Evolutionary conservation across 2,329 filamentous ascomycete species (phyloP).

Genomic region (Xylaria arbuscula): DNA sequence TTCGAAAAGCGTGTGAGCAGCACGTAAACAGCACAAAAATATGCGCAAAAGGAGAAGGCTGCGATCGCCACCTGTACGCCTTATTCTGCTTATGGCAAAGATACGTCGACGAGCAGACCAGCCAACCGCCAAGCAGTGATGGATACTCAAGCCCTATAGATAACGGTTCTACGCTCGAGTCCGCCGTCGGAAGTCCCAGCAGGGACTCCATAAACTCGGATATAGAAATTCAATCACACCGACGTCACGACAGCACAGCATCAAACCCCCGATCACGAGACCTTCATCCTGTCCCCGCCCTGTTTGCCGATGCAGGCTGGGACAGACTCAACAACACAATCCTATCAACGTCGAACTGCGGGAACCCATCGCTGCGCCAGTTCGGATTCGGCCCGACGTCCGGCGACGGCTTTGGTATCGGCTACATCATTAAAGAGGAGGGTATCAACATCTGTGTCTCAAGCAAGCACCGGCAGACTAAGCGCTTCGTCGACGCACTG

Average conservation of each 20-base stretch:
- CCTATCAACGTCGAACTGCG: slow-evolving; percentile 97
- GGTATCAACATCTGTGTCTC: slow-evolving; percentile 90
- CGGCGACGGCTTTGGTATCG: slow-evolving; percentile 94
- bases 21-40: slow-evolving; percentile 84
- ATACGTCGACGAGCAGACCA: slow-evolving; percentile 77
- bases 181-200: slow-evolving; percentile 64
- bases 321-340: slow-evolving; percentile 96
- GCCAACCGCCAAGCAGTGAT: slow-evolving; percentile 65
- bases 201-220: slow-evolving; percentile 63
- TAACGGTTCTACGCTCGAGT: slow-evolving; percentile 58
- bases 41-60: slow-evolving; percentile 89
- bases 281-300: slow-evolving; percentile 71
- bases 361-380: slow-evolving; percentile 91
- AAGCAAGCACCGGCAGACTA: slow-evolving; percentile 93
- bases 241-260: slow-evolving; percentile 66
- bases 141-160: slow-evolving; percentile 72
- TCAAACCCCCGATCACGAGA: slow-evolving; percentile 56
- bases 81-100: slow-evolving; percentile 96
- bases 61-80: slow-evolving; percentile 92
- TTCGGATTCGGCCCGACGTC: slow-evolving; percentile 97
- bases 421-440: slow-evolving; percentile 98
- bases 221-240: slow-evolving; percentile 51
- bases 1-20: slow-evolving; percentile 84
- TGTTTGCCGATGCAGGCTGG: slow-evolving; percentile 92
- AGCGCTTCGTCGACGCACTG: slow-evolving; percentile 86